A percentile compares a stretch with the other conserved stretches of the same genome.
These are phyloP conservation scores for Kuraishia piskuri DNA, from an alignment of 805 yeast species.

Conservation along the genomic window DNA sequence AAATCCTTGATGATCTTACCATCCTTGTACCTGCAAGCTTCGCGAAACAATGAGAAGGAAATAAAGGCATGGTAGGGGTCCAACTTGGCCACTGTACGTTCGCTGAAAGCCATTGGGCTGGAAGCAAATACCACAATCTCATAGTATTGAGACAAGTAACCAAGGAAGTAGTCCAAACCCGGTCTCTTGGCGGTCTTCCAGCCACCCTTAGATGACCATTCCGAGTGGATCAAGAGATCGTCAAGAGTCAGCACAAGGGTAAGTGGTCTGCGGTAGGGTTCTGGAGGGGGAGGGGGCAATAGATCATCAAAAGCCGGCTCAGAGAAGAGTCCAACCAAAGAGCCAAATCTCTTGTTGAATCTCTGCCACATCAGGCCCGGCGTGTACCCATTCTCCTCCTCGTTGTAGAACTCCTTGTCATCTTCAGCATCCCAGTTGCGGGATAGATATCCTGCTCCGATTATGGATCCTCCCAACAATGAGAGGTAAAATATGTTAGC, in stretches of 20 bases:
- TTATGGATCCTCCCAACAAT: constrained; percentile 40
- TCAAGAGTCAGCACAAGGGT: constrained; percentile 87
- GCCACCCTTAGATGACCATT: constrained; percentile 86
- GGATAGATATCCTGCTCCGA: constrained; percentile 56
- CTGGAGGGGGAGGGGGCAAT: constrained; percentile 86
- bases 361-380: constrained; percentile 61
- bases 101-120: constrained; percentile 78
- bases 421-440: constrained; percentile 70
- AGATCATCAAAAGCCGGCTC: constrained; percentile 93
- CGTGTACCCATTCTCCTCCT: constrained; percentile 59
- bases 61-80: constrained; percentile 91
- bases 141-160: constrained; percentile 89
- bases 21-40: constrained; percentile 83
- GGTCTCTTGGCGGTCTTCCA: constrained; percentile 99
- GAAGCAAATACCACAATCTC: constrained; percentile 90
- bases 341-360: constrained; percentile 59
- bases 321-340: constrained; percentile 73
- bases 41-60: constrained; percentile 81
- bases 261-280: constrained; percentile 85
- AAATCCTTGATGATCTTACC: constrained; percentile 88
- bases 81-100: constrained; percentile 74
- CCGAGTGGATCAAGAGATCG: constrained; percentile 83
- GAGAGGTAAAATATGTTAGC: constrained; percentile 68
- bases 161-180: constrained; percentile 93
- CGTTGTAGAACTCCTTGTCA: constrained; percentile 47